A percentile compares a stretch with the other conserved stretches of the same genome.
Conservation (phyloP, 441 rosid species). For the Gossypium lobatum region DNA sequence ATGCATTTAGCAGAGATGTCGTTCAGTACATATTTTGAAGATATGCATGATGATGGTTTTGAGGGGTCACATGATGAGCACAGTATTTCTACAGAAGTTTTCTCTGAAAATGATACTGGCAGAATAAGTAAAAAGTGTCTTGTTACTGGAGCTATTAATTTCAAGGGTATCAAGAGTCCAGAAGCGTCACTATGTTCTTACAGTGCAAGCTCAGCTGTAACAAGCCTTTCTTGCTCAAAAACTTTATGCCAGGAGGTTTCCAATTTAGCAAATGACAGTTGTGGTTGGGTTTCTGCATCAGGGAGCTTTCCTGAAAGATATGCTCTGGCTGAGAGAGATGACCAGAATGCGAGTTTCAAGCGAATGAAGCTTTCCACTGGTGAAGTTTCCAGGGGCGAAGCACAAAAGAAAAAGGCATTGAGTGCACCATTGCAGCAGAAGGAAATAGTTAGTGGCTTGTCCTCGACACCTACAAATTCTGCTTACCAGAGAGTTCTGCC, state of each 20-base stretch:
- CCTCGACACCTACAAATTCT: constrained; percentile 27
- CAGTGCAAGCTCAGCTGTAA: constrained; percentile 58
- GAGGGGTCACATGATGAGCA: constrained; percentile 63
- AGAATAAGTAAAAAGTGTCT: constrained; percentile 41
- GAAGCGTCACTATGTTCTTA: constrained; percentile 40
- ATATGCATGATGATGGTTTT: constrained; percentile 41
- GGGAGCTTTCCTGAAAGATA: constrained; percentile 33
- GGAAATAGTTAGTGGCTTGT: constrained; percentile 18
- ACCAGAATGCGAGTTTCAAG: constrained; percentile 32
- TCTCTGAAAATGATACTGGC: constrained; percentile 42
- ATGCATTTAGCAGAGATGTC: constrained; percentile 36
- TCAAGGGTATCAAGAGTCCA: constrained; percentile 35
- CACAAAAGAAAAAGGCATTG: constrained; percentile 20
- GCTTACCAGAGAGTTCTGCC: constrained; percentile 30
- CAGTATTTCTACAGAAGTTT: constrained; percentile 49
- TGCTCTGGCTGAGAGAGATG: constrained; percentile 31
- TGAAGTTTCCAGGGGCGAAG: constrained; percentile 24
- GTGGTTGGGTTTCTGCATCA: constrained; percentile 26
- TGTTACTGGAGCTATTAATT: constrained; percentile 41
- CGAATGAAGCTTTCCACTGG: constrained; percentile 41
- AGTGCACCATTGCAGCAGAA: constrained; percentile 19
- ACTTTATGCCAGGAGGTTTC: constrained; percentile 29
- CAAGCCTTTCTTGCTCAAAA: constrained; percentile 43
- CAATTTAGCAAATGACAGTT: constrained; percentile 25
- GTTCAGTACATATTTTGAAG: constrained; percentile 24